Evolutionary conservation across 2,329 filamentous ascomycete species (phyloP), one percentile per base, ranked within the genome.

Genomic region (Botryotinia narcissicola): DNA sequence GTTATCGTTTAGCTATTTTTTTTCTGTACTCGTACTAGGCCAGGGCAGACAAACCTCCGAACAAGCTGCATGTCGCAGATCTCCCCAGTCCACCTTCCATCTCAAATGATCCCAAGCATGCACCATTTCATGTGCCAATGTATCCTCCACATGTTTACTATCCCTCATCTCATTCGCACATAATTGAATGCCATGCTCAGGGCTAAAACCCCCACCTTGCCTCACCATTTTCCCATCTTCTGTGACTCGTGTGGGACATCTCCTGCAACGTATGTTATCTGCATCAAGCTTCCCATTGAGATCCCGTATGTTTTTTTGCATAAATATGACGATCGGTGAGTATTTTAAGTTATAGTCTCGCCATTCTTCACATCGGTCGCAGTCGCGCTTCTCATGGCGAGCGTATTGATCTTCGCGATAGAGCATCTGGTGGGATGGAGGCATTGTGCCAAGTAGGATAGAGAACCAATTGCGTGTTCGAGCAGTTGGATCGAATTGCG

Each of bases 91-190:
- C 62, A 98, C 90, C 83, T 97, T 96, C 86, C 94, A 99, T 76
- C 95, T 86, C 78, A 98, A 81, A 82, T 97, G 92, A 82, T 99
- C 96, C 86, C 94, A 98, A 1, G 95, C 95, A 82, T 99, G 96
- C 71, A 99, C 92, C 94, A 99, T 97, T 85, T 99, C 96, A 83
- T 99, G 96, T 42, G 95, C 91, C 80, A 99, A 85, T 18, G 95
- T 97, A 82, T 99, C 96, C 84, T 99, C 96, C 78, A 97, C 83
- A 81, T 97, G 94, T 46, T 91, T 90, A 73, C 90, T 86, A 80
- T 94, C 90, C 74, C 91, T 86, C 81, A 98, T 89, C 83, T 96
- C 91, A 83, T 99, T 99, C 70, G 96, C 94, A 83, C 96, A 99
- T 35, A 99, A 86, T 80, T 97, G 82, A 76, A 99, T 98, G 54